A percentile compares a stretch with the other conserved stretches of the same genome.
These are phyloP conservation scores for Aspergillus puulaauensis DNA, from an alignment of 2,329 filamentous ascomycete genomes.

Conservation along the genomic window DNA sequence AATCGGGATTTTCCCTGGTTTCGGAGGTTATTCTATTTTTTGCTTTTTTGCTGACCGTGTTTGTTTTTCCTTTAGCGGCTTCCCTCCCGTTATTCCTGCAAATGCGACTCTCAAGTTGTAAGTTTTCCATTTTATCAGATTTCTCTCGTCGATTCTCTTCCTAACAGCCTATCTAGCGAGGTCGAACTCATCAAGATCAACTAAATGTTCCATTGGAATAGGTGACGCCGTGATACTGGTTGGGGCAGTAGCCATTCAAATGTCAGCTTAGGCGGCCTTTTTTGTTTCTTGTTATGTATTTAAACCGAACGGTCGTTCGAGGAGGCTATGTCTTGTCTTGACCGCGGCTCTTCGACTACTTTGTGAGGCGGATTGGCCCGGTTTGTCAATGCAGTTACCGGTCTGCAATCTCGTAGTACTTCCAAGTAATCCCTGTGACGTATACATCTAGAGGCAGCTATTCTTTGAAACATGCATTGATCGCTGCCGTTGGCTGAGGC, in stretches of 20 bases:
- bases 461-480: too few species aligned
- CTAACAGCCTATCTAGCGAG: not conserved
- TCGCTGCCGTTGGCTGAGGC: too few species aligned
- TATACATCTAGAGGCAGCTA: not conserved
- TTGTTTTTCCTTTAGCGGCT: conserved; percentile 51
- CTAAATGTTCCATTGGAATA: not conserved
- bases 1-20: not conserved
- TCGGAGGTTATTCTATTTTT: not conserved
- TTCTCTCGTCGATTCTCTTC: not conserved
- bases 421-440: not conserved
- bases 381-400: not conserved
- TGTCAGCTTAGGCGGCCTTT: not conserved
- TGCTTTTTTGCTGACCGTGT: not conserved
- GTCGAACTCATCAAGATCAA: conserved; percentile 11
- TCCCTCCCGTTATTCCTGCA: conserved; percentile 73
- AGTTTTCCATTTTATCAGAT: conserved; percentile 41
- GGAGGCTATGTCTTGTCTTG: not conserved
- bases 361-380: not conserved
- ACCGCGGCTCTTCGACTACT: not conserved
- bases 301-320: not conserved
- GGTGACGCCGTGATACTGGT: not conserved
- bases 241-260: not conserved
- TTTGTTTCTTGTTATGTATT: not conserved
- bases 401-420: not conserved
- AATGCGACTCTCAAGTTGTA: conserved; percentile 79